Base-by-base conservation (phyloP, 2,329 filamentous ascomycete genomes). In the Cordyceps sp. region DNA sequence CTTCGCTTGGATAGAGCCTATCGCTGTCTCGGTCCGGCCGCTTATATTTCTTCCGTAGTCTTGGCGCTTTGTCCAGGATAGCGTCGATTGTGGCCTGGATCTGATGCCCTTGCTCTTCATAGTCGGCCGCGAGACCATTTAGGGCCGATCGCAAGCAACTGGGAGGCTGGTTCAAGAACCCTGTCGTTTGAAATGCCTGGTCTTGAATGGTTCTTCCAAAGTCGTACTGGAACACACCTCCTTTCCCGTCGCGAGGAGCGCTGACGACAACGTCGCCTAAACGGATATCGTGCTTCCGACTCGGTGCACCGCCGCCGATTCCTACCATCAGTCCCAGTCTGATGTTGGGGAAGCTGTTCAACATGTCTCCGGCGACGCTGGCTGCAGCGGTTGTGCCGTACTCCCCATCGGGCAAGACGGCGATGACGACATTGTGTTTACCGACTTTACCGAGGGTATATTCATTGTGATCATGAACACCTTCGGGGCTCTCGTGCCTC, bases 251-350 rank as follows among this genome's bases (percentile, higher is more conserved):
- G 5, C 17, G 17, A 15, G 14, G 18, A 46, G 39, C 1, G 13
- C 23, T 17, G 14, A 31, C 30, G 30, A 26, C 22, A 10, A 49
- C 16, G 21, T 49, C 44, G 1, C 46, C 46, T 0, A 47, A 40
- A 3, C 54, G 47, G 1, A 59, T 47, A n/a, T 59, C 52, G n/a
- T 51, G 36, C 5, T 43, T 35, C 1, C 4, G 0, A 29, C 37
- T 60, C 33, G 54, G 54, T 0, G 45, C 52, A 2, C 53, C 55
- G 4, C 53, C 53, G 0, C 45, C 31, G 9, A 36, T 26, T 2
- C 34, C 31, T 6, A 33, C 34, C 34, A 36, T 36, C 3, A 36
- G 31, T 1, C 46, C 46, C 4, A 53, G 34, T 8, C 41, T 31
- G 4, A 57, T 25, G 5, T 45, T 43, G 1, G 44, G 44, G 26